Percentiles rank a stretch among this genome's conserved stretches.
Conservation (phyloP, 176 grass and related monocot species). For the Avena sativa region DNA sequence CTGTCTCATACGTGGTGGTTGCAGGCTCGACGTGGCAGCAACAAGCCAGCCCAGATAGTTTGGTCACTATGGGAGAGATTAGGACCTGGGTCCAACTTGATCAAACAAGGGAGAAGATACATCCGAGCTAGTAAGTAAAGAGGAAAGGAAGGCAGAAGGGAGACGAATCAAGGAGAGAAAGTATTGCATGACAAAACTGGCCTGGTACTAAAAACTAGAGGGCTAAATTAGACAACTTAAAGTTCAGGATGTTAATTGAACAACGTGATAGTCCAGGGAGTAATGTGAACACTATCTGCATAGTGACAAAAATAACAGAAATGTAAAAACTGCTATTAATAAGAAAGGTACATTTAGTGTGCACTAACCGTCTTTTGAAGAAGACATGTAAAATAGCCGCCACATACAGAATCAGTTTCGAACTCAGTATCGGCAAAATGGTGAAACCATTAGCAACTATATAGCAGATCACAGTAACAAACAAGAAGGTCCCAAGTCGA, state of each 20-base stretch:
- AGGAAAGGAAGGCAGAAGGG: not conserved
- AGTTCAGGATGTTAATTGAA: not conserved
- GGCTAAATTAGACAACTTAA: conserved; percentile 4
- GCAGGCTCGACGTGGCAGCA: not conserved
- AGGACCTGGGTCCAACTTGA: conserved; percentile 5
- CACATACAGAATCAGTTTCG: conserved; percentile 69
- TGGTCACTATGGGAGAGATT: not conserved
- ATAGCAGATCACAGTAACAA: conserved; percentile 74
- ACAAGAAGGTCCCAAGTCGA: conserved; percentile 66
- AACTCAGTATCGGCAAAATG: conserved; percentile 77
- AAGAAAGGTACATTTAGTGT: not conserved
- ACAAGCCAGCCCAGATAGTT: not conserved
- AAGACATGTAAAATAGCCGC: conserved; percentile 76
- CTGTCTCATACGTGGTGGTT: not conserved
- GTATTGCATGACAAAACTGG: not conserved
- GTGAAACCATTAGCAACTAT: conserved; percentile 82
- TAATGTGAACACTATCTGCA: conserved; percentile 22
- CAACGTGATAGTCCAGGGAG: not conserved
- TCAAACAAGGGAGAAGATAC: not conserved
- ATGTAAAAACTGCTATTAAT: not conserved
- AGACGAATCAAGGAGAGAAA: not conserved
- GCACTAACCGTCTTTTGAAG: conserved; percentile 80
- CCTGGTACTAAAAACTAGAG: not conserved
- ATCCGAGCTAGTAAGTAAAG: not conserved
- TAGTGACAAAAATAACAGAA: conserved; percentile 1